Base-by-base conservation (phyloP, 2,329 filamentous ascomycete species). In the Aureobasidium musti region DNA sequence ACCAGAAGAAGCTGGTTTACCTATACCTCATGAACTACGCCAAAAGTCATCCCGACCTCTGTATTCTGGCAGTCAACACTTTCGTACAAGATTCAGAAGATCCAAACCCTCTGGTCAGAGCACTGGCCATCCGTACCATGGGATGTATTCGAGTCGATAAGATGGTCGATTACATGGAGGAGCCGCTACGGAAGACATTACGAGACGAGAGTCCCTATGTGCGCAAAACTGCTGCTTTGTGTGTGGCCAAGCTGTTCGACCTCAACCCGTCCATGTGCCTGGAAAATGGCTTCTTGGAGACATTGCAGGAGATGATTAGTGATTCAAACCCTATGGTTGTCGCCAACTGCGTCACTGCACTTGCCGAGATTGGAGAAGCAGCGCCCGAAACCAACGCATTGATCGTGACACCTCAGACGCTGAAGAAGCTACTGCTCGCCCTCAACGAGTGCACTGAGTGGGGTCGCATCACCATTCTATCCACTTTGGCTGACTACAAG, bases 111-210 rank as follows among this genome's bases (percentile, higher is more conserved):
- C 86, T 99, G 28, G 92, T 99, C 74, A 86, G 95, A 83, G 95
- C 95, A 60, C 85, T 99, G 61, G 95, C 95, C 65, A 96, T 99
- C 77, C 87, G 95, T 73, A 99, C 95, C 39, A 99, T 99, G 95
- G 95, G 95, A 47, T 98, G 95, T 76, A 98, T 99, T 74, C 85
- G 95, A 66, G 95, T 99, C 66, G 95, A 98, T 73, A 99, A 99
- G 80, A 99, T 99, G 92, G 92, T 98, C 71, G 95, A 99, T 77
- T 99, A 99, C 78, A 98, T 99, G 94, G 95, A 98, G 78, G 95
- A 99, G 75, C 95, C 95, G 17, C 80, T 99, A 69, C 87, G 95
- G 73, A 99, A 99, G 82, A 99, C 95, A 14, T 82, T 99, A 71
- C 88, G 92, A 78, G 95, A 99, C 80, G 95, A 99, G 79, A 98